Evolutionary conservation across 495 filamentous ascomycete genomes (phyloP), one percentile per base, ranked within the genome.

Genomic region (Penicillium waksmanii): DNA sequence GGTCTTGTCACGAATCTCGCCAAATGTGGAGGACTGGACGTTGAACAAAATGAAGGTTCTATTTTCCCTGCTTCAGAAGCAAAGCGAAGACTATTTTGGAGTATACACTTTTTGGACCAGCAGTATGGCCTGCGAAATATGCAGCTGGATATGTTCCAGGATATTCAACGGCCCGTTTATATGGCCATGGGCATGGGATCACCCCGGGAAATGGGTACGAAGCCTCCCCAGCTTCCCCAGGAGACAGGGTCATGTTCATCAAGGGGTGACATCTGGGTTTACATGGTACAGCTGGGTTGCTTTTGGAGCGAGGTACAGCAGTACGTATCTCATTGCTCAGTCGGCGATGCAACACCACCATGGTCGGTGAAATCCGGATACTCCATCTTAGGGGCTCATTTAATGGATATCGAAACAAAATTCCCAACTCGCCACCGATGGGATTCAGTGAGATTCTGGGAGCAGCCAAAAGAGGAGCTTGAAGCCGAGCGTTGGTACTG

Each of bases 361-460:
- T 79, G 76, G 76, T 65, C 73, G 1, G 66, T 76, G 25, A 69
- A 77, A 31, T 79, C 76, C 18, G 72, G 71, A 12, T 79, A 79
- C 54, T 66, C 72, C 33, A 71, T 77, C 36, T 68, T 79, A 6
- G 64, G 73, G 18, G 77, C 76, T 8, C 72, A 79, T 43, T 61
- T 79, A 10, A 77, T 76, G 57, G 70, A 77, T 19, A 67, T 74
- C 9, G 76, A 79, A 48, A 79, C 77, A n/a, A 68, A 68, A 9
- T 72, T 75, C 11, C 73, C 76, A 0, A 72, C 70, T 2, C 67
- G 66, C 47, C 73, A 79, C 60, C 68, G 76, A 53, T 79, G 74
- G 38, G 76, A 79, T 55, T 73, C 70, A 0, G 74, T 71, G 17
- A 74, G 73, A 50, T 77, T 79, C 48, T 74, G 77, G 42, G 69